A percentile compares a stretch with the other conserved stretches of the same genome.
Conservation (phyloP, 495 filamentous ascomycete genomes). For the Lepraria neglecta region DNA sequence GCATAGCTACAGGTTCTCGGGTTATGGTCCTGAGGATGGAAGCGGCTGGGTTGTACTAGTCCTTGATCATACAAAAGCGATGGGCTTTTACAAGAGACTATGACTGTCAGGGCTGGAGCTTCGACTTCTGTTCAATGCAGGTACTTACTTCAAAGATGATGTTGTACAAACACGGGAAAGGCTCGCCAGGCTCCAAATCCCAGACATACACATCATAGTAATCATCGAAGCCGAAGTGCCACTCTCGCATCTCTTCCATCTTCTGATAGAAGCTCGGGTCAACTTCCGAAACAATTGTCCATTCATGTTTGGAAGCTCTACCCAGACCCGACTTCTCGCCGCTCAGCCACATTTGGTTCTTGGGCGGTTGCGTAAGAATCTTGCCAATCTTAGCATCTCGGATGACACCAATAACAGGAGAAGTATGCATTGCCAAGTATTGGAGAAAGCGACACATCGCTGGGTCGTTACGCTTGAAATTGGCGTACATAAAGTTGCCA, state of each 20-base stretch:
- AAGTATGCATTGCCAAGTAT: constrained; percentile 39
- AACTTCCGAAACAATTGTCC: constrained; percentile 35
- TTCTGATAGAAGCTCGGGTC: constrained; percentile 38
- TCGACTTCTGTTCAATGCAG: neutral
- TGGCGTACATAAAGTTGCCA: constrained; percentile 45
- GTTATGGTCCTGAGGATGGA: constrained; percentile 38
- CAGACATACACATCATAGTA: constrained; percentile 49
- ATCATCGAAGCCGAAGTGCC: constrained; percentile 44
- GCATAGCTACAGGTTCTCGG: constrained; percentile 34
- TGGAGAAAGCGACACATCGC: constrained; percentile 47
- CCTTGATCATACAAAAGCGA: constrained; percentile 29
- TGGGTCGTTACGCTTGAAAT: constrained; percentile 47
- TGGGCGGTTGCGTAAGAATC: constrained; percentile 38
- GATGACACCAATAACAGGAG: constrained; percentile 40
- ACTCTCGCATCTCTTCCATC: constrained; percentile 37
- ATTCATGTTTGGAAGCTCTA: constrained; percentile 39
- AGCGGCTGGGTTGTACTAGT: constrained; percentile 33
- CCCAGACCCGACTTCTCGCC: constrained; percentile 42
- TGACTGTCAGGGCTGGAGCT: neutral
- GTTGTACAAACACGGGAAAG: constrained; percentile 29
- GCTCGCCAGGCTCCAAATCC: constrained; percentile 39
- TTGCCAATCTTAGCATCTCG: constrained; percentile 46
- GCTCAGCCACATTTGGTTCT: constrained; percentile 42
- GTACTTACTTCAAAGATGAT: constrained; percentile 30
- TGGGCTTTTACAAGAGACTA: constrained; percentile 39